These are phyloP conservation scores for Tolypocladium album DNA, from an alignment of 2,329 filamentous ascomycete species.

Conservation along the genomic window DNA sequence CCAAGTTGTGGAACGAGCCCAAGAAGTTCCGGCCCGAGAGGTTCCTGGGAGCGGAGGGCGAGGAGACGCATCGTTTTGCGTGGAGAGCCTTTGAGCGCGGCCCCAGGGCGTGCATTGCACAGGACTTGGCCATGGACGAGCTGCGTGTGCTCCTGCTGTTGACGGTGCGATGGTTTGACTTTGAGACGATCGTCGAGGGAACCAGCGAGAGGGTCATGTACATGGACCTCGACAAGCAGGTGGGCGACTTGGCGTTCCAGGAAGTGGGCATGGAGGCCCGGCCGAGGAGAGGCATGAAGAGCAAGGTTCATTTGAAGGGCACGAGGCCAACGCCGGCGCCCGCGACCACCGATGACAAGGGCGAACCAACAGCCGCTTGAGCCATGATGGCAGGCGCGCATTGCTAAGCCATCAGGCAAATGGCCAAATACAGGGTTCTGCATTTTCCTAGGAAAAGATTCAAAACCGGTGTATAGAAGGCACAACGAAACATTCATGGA, in stretches of 20 bases:
- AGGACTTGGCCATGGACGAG: slow-evolving; percentile 21
- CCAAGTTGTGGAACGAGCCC: slow-evolving; percentile 24
- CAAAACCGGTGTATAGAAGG: neutral
- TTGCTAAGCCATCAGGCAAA: neutral
- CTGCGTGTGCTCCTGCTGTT: slow-evolving; percentile 13
- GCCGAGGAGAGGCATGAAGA: slow-evolving; percentile 1
- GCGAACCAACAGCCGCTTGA: neutral
- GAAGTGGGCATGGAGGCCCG: slow-evolving; percentile 7
- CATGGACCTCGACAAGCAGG: slow-evolving; percentile 6
- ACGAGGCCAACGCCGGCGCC: neutral
- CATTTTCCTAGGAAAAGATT: neutral
- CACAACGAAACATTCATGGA: neutral
- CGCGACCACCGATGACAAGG: neutral
- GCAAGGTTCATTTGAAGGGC: neutral
- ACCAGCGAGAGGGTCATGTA: slow-evolving; percentile 7
- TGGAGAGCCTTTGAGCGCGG: slow-evolving; percentile 23
- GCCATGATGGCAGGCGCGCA: neutral
- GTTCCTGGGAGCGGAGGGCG: slow-evolving; percentile 16
- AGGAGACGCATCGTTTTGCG: slow-evolving; percentile 5
- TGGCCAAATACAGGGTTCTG: neutral
- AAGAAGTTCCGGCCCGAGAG: slow-evolving; percentile 28
- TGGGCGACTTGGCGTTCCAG: slow-evolving; percentile 8
- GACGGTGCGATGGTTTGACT: slow-evolving; percentile 8
- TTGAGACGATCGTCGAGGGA: slow-evolving; percentile 5
- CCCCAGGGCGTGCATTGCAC: slow-evolving; percentile 21